These are phyloP conservation scores for Apiospora saccharicola DNA, from an alignment of 2,329 filamentous ascomycete species.

Conservation along the genomic window DNA sequence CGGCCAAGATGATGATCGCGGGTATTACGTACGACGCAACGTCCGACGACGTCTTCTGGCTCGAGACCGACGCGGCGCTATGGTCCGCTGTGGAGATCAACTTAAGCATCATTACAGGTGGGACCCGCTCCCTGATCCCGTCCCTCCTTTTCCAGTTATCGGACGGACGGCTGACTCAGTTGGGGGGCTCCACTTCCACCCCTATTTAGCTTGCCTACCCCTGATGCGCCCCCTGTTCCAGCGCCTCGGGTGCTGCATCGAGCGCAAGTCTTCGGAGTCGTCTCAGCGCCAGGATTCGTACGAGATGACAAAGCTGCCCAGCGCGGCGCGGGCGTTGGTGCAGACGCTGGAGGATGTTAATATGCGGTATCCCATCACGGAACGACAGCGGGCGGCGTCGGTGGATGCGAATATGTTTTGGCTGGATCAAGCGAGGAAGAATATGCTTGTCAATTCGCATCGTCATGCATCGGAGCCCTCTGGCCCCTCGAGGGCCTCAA, in stretches of 20 bases:
- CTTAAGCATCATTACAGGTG: conserved; percentile 26
- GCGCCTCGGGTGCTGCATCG: conserved; percentile 20
- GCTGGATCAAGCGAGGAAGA: no score
- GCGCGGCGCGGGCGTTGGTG: neutral
- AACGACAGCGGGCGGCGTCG: neutral
- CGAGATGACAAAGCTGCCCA: conserved; percentile 1
- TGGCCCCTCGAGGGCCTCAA: no score
- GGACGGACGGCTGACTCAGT: neutral
- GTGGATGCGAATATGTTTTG: neutral
- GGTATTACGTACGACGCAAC: conserved; percentile 7
- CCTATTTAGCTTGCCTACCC: conserved; percentile 6
- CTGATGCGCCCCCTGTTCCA: conserved; percentile 24
- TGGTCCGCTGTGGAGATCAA: conserved; percentile 27
- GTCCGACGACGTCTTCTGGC: conserved; percentile 24
- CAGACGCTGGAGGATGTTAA: neutral
- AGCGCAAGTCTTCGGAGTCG: neutral
- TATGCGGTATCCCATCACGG: neutral
- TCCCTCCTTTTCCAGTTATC: neutral
- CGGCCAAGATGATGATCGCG: conserved; percentile 22
- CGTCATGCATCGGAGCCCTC: neutral
- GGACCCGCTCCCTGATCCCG: neutral
- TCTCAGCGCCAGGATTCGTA: neutral
- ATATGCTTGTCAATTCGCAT: neutral
- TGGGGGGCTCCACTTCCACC: neutral
- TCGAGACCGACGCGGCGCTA: conserved; percentile 21